phyloP scores from a whole-genome alignment of 2,329 filamentous ascomycete species.

The Hypoxylon sp. region DNA sequence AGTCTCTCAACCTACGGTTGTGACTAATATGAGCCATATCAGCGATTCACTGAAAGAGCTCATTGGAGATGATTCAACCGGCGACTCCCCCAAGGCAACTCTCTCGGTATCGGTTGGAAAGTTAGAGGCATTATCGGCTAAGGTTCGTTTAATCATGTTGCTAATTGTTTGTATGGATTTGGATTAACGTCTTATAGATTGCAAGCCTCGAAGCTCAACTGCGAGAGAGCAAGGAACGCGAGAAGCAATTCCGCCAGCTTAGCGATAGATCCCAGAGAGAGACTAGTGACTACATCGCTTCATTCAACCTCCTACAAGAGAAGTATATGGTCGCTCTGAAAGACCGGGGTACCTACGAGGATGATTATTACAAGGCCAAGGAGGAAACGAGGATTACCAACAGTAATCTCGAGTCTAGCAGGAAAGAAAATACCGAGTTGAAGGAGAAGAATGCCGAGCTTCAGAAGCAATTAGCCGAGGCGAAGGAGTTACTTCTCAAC shows the following conservation, averaged over 20 bases:
- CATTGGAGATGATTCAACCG: slow-evolving; percentile 46
- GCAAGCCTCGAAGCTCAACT: slow-evolving; percentile 57
- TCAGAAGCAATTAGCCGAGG: slow-evolving; percentile 57
- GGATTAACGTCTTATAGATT: slow-evolving; percentile 53
- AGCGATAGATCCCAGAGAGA: slow-evolving; percentile 63
- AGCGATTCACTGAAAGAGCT: slow-evolving; percentile 55
- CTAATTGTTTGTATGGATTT: neutral
- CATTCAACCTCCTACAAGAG: slow-evolving; percentile 62
- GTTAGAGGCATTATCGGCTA: slow-evolving; percentile 53
- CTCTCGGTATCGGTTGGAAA: slow-evolving; percentile 52
- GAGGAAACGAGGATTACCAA: slow-evolving; percentile 56
- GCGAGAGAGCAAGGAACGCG: slow-evolving; percentile 54
- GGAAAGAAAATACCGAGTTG: slow-evolving; percentile 58
- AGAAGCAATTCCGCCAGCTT: slow-evolving; percentile 58
- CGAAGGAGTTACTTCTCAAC: slow-evolving; percentile 54
- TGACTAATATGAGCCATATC: slow-evolving; percentile 49
- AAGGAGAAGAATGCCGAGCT: slow-evolving; percentile 58
- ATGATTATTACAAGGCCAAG: slow-evolving; percentile 58
- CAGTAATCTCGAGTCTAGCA: slow-evolving; percentile 57
- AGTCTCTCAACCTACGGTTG: slow-evolving; percentile 49
- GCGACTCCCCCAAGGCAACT: slow-evolving; percentile 47
- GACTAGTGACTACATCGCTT: slow-evolving; percentile 62
- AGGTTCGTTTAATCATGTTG: slow-evolving; percentile 45
- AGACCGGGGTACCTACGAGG: slow-evolving; percentile 58
- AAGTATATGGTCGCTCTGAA: slow-evolving; percentile 63